Evolutionary conservation across 2,329 filamentous ascomycete species (phyloP), one percentile per base, ranked within the genome.

Genomic region (Pleochaeta shiraiana): DNA sequence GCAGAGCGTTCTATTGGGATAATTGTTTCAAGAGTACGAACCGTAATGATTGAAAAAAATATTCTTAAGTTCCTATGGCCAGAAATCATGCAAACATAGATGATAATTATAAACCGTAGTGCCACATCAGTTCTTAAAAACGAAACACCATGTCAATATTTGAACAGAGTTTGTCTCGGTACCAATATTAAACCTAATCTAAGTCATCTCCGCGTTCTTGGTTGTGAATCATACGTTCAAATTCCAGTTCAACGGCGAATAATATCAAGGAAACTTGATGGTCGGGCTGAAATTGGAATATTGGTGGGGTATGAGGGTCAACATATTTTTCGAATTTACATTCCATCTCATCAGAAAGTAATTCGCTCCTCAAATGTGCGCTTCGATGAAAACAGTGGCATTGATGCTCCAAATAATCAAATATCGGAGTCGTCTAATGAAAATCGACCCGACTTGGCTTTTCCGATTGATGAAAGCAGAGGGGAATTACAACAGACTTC

Each of bases 21-120:
- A 9, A 12, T 61, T 6, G 31, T 28, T 21, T 16, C 50, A 28
- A 33, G 34, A 62, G 28, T 34, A n/a, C 6, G 59, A n/a, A 34
- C 59, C 45, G 59, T 62, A 26, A 62, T 62, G 24, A 21, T 45
- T 26, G 59, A 62, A 43, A 33, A 62, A 16, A 62, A 62, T 43
- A 62, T 62, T 16, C 33, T 34, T 43, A 33, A 62, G 45, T 43
- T 62, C 45, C 21, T 62, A 24, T 62, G 59, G 59, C 59, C 34
- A n/a, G 59, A 62, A 45, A 62, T 62, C 34, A 62, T 62, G 59
- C 43, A 24, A 62, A 62, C 59, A 16, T n/a, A 62, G 19, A 62
- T 43, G 12, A 26, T 26, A 26, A 43, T 43, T 26, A 28, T 45
- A n/a, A 62, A 62, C 30, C 28, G n/a, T 45, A n/a, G 43, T 43